Evolutionary conservation across 345 rosid genomes (phyloP), one percentile per base, ranked within the genome.

Genomic region (Anastatica hierochuntica): DNA sequence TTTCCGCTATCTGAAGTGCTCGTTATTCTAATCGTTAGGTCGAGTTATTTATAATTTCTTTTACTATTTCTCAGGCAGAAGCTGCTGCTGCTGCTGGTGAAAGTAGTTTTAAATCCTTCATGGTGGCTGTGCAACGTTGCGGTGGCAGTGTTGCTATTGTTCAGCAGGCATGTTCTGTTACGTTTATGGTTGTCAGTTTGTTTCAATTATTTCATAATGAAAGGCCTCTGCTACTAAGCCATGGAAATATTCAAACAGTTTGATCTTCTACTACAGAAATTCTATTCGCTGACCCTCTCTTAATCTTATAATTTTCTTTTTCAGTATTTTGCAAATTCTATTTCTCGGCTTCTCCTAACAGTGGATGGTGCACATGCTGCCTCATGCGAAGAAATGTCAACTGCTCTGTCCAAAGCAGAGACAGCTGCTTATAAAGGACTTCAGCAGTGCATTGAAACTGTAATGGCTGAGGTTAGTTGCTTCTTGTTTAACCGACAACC

Each of bases 1-100:
- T 34, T 61, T 54, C 14, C 10, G 41, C 16, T 37, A 39, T 38
- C 38, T 21, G 37, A 13, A 35, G 12, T 68, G 43, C 49, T 61
- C 11, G 26, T 61, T 55, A 19, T 30, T 36, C 36, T 19, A 33
- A 18, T 49, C 29, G 18, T 56, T 35, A 19, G 48, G 36, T 48
- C 39, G 18, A 55, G 14, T 23, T 33, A 58, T 21, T 46, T 53
- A 66, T 39, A 62, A 45, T 36, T 58, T 66, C 33, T 58, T 54
- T 66, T 39, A 26, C 64, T 71, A 40, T 37, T 59, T 29, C 71
- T 69, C 76, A 92, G 99, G 97, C 95, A 61, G 95, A 92, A 79
- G 99, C 99, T 42, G 88, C 95, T 53, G 99, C 97, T 44, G 95
- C 95, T 36, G 99, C 99, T 58, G 97, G 99, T 56, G 99, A 92